These are phyloP conservation scores for Chaetomiaceae sp. DNA, from an alignment of 2,329 filamentous ascomycete genomes.

Conservation along the genomic window DNA sequence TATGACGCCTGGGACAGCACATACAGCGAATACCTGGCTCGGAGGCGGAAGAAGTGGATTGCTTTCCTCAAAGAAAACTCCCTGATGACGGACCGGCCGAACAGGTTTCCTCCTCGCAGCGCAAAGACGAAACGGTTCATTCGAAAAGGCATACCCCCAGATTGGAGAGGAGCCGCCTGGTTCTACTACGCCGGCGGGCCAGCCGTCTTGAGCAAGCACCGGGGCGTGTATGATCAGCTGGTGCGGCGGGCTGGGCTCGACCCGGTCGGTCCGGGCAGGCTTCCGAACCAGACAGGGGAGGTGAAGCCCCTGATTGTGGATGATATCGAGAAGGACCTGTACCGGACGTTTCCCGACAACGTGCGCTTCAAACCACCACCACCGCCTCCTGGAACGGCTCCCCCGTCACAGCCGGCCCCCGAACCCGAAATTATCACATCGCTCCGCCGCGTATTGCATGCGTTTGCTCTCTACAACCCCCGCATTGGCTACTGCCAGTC, in stretches of 20 bases:
- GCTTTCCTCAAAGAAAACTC: constrained; percentile 71
- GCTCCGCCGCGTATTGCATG: constrained; percentile 78
- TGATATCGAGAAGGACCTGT: constrained; percentile 87
- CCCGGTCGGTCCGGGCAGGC: constrained; percentile 13
- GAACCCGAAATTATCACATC: constrained; percentile 78
- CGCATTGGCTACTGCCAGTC: constrained; percentile 93
- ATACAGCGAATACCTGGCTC: constrained; percentile 71
- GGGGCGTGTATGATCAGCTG: constrained; percentile 70
- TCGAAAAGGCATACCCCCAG: constrained; percentile 87
- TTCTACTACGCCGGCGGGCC: constrained; percentile 93
- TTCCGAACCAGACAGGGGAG: constrained; percentile 28
- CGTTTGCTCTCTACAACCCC: constrained; percentile 87
- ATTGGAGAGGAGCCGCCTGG: constrained; percentile 94
- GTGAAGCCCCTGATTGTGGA: constrained; percentile 74
- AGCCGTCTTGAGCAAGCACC: constrained; percentile 68
- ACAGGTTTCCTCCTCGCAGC: constrained; percentile 72
- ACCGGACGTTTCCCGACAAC: constrained; percentile 94
- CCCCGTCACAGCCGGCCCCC: constrained; percentile 34
- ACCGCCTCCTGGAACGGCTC: constrained; percentile 18
- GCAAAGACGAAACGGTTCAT: constrained; percentile 86
- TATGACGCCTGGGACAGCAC: constrained; percentile 77
- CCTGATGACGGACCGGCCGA: constrained; percentile 66
- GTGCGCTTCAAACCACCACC: constrained; percentile 66
- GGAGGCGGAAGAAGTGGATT: constrained; percentile 78
- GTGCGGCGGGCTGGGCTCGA: constrained; percentile 45